phyloP scores from a whole-genome alignment of 2,329 filamentous ascomycete species.

The Ophiostoma quercus region DNA sequence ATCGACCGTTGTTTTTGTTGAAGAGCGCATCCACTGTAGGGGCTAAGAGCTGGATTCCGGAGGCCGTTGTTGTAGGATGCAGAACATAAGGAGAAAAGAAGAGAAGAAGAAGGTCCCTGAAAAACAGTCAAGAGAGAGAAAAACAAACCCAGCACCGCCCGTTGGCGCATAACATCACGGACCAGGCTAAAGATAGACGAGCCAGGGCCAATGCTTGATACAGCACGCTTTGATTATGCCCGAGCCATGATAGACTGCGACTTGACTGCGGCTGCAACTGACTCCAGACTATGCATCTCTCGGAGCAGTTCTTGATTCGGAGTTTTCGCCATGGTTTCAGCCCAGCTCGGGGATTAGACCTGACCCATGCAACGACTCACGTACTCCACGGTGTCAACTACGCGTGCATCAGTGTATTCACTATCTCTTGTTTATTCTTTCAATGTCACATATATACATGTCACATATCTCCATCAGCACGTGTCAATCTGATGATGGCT shows the following conservation, averaged over 20 bases:
- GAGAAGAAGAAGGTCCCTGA: too few species aligned
- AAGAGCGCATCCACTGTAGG: not conserved
- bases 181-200: not conserved
- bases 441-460: too few species aligned
- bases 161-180: not conserved
- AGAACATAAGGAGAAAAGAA: not conserved
- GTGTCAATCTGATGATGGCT: too few species aligned
- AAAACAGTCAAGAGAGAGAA: not conserved
- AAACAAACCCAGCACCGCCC: not conserved
- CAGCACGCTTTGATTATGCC: not conserved
- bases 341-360: not conserved
- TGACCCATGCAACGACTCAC: not conserved
- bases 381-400: not conserved
- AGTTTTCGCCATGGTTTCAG: not conserved
- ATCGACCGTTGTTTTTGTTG: slow-evolving; percentile 9
- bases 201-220: not conserved
- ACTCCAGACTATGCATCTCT: not conserved
- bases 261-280: not conserved
- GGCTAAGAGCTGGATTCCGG: not conserved
- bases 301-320: not conserved
- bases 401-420: not conserved
- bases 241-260: too few species aligned
- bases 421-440: too few species aligned
- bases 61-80: not conserved
- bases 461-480: too few species aligned